Evolutionary conservation across 1,284 basidiomycete species (phyloP), one percentile per base, ranked within the genome.

Genomic region (Puccinia coronata): DNA sequence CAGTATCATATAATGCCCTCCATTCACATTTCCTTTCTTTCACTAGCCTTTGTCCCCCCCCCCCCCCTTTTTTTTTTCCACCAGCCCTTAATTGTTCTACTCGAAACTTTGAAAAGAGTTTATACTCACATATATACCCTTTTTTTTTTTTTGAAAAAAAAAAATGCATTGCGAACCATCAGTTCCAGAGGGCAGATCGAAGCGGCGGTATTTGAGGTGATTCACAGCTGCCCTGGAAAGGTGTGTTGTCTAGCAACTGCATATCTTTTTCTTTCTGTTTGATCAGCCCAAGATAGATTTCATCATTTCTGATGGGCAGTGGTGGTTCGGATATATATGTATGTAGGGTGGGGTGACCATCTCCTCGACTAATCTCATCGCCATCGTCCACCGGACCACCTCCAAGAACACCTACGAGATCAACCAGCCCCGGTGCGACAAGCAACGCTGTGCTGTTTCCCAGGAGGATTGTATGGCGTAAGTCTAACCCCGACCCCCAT

Each of bases 161-260:
- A n/a, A n/a, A n/a, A n/a, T n/a, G n/a, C n/a, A n/a, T n/a, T n/a
- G n/a, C n/a, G n/a, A n/a, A n/a, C n/a, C n/a, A n/a, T n/a, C 25
- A 67, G 63, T 23, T 41, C 63, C 11, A 67, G 41, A 67, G 63
- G n/a, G 23, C 2, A 41, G 63, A 25, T 67, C 43, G 63, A 67
- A 67, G 41, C 39, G 2, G 11, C 41, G 14, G 31, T 67, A 12
- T 20, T 41, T n/a, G 43, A 67, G n/a, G 34, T 67, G 14, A 67
- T 39, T n/a, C 63, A 39, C 31, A 47, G 39, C 31, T 67, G 63
- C 63, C 63, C 63, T 43, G 18, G 23, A 43, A 67, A 41, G 25
- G 63, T 67, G n/a, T n/a, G n/a, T n/a, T 2, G 63, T 67, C 63
- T 25, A 14, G 14, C 28, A 31, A 31, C 6, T 31, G 1, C 63